Evolutionary conservation across 2,329 filamentous ascomycete species (phyloP).

Genomic region (Claviceps capensis): DNA sequence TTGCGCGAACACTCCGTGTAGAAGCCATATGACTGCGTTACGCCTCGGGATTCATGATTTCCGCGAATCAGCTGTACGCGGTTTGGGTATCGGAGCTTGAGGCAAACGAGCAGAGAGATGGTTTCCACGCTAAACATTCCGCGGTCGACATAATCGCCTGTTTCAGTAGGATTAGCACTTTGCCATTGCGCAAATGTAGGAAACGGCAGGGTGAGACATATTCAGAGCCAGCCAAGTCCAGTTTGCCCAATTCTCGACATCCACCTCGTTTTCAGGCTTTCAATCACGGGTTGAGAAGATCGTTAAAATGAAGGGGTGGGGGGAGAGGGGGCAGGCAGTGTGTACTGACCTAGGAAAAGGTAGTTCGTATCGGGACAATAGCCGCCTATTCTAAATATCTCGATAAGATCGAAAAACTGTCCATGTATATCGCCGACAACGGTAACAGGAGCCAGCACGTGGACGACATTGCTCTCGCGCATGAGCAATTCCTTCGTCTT

Average conservation of each 20-base stretch:
- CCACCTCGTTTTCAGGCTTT: not conserved
- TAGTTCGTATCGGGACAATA: slow-evolving; percentile 98
- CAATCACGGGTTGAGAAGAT: too few species aligned
- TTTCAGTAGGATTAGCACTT: not conserved
- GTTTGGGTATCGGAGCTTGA: slow-evolving; percentile 92
- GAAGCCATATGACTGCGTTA: slow-evolving; percentile 97
- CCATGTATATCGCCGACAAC: slow-evolving; percentile 98
- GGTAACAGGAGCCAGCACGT: slow-evolving; percentile 88
- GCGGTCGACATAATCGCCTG: slow-evolving; percentile 94
- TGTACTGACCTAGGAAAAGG: slow-evolving; percentile 67
- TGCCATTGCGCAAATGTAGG: not conserved
- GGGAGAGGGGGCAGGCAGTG: not conserved
- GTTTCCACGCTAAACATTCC: slow-evolving; percentile 98
- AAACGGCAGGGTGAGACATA: not conserved
- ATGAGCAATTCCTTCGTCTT: slow-evolving; percentile 98
- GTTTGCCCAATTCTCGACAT: not conserved
- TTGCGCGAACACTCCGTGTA: slow-evolving; percentile 97
- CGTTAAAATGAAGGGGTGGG: not conserved
- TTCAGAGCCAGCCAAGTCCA: not conserved
- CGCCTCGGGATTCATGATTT: slow-evolving; percentile 94
- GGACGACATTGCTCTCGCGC: slow-evolving; percentile 99
- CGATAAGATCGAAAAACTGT: slow-evolving; percentile 97
- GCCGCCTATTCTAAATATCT: slow-evolving; percentile 97
- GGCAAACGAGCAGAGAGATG: slow-evolving; percentile 90
- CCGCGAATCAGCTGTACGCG: slow-evolving; percentile 93